A percentile compares a stretch with the other conserved stretches of the same genome.
Conservation (phyloP, 371 early-diverging fungal genomes). For the Mucor lusitanicus region DNA sequence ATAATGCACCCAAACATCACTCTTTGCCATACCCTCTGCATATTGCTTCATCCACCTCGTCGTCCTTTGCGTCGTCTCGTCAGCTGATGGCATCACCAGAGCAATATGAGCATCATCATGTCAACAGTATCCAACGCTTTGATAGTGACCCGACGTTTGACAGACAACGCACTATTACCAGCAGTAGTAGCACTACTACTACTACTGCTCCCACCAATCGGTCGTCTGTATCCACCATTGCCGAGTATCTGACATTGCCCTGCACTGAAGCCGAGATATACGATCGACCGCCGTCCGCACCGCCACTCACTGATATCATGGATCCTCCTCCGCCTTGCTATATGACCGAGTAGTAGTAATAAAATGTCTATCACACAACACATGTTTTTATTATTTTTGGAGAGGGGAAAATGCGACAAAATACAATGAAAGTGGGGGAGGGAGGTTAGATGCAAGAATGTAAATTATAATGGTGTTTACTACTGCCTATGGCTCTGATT, state of each 20-base stretch:
- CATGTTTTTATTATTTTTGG: not conserved
- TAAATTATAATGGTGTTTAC: not conserved
- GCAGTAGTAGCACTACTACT: too few relatives aligned
- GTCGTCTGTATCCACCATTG: not conserved
- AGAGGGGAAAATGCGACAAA: not conserved
- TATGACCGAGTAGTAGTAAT: not conserved
- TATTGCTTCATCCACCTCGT: not conserved
- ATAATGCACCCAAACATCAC: not conserved
- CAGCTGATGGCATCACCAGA: not conserved
- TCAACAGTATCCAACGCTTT: slow-evolving; percentile 1
- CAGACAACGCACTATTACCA: not conserved
- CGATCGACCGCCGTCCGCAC: slow-evolving; percentile 9
- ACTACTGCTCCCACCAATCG: not conserved
- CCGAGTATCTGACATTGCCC: not conserved
- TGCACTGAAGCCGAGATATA: not conserved
- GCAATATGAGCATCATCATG: not conserved
- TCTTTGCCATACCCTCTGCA: not conserved
- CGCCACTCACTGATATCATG: not conserved
- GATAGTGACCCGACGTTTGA: slow-evolving; percentile 6
- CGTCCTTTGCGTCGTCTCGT: not conserved
- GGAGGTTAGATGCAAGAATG: not conserved
- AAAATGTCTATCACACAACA: not conserved
- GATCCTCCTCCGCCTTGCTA: slow-evolving; percentile 13
- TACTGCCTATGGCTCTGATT: slow-evolving; percentile 4
- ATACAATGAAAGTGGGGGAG: not conserved